Conservation (phyloP, 768 basidiomycete species). For the Leccinellum albellum region DNA sequence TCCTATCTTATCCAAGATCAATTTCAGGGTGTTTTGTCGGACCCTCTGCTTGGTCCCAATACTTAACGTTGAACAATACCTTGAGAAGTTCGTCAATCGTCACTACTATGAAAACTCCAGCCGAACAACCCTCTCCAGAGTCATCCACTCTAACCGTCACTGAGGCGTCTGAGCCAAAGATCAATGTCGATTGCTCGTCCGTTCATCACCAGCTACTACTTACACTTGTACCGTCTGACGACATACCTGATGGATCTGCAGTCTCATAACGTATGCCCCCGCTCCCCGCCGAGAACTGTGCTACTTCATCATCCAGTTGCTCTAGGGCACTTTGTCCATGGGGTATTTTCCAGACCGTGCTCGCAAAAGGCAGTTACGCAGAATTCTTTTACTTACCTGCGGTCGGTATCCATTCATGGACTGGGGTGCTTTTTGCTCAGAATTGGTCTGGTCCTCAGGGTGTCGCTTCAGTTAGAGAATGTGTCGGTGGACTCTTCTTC, state of each 20-base stretch:
- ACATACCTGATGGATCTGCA: slow-evolving; percentile 28
- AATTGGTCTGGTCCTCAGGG: slow-evolving; percentile 20
- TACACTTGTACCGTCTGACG: too few species aligned
- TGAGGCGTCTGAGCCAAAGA: neutral
- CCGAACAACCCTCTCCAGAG: neutral
- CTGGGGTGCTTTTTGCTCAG: slow-evolving; percentile 27
- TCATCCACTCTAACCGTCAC: neutral
- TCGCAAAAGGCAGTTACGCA: slow-evolving; percentile 24
- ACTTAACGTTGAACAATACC: slow-evolving; percentile 1
- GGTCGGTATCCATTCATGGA: too few species aligned
- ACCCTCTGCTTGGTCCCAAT: neutral
- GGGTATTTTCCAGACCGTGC: slow-evolving; percentile 30
- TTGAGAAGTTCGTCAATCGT: neutral
- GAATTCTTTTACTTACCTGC: too few species aligned
- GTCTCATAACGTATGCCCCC: slow-evolving; percentile 23
- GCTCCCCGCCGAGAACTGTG: neutral
- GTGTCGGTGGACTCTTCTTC: slow-evolving; percentile 21
- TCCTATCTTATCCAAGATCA: neutral
- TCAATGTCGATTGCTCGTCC: neutral
- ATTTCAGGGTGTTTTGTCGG: slow-evolving; percentile 2
- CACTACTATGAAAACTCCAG: neutral
- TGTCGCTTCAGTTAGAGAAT: slow-evolving; percentile 8
- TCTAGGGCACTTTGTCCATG: slow-evolving; percentile 28
- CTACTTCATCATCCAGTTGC: neutral
- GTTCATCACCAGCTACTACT: neutral